Evolutionary conservation across 2,329 filamentous ascomycete species (phyloP).

Genomic region (Aspergillus caelatus): DNA sequence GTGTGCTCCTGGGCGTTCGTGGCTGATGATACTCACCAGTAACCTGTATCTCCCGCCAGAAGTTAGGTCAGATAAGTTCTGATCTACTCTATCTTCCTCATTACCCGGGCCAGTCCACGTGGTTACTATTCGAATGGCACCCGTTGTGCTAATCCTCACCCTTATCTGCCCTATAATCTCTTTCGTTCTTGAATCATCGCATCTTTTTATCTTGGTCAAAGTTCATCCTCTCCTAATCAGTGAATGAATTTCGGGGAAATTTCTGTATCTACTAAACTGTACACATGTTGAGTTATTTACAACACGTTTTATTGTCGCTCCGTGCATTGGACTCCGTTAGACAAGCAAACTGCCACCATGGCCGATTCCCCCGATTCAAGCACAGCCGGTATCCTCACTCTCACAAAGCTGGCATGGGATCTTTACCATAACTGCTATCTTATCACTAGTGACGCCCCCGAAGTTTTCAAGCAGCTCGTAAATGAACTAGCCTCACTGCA

Average conservation of each 20-base stretch:
- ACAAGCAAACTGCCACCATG: slow-evolving; percentile 19
- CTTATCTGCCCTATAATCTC: not conserved
- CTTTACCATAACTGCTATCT: slow-evolving; percentile 31
- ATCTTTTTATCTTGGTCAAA: not conserved
- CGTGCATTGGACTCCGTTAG: not conserved
- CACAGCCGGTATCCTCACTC: slow-evolving; percentile 25
- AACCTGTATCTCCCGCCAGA: not conserved
- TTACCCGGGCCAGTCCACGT: not conserved
- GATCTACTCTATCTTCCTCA: too few relatives aligned
- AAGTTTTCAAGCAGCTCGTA: slow-evolving; percentile 32
- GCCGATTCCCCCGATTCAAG: slow-evolving; percentile 18
- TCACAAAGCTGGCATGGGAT: slow-evolving; percentile 31
- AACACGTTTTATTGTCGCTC: not conserved
- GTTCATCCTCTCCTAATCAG: not conserved
- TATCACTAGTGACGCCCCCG: slow-evolving; percentile 30
- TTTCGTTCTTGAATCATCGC: not conserved
- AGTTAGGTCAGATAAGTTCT: not conserved
- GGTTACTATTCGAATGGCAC: not conserved
- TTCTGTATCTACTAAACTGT: too few relatives aligned
- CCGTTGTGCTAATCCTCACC: not conserved
- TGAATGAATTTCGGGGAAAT: not conserved
- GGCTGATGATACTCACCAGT: not conserved
- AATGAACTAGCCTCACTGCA: slow-evolving; percentile 33
- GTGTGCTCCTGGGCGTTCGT: not conserved
- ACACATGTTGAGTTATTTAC: not conserved